Percentiles rank a stretch among this genome's conserved stretches.
Conservation (phyloP, 2,329 filamentous ascomycete species). For the Trichoderma sp. region DNA sequence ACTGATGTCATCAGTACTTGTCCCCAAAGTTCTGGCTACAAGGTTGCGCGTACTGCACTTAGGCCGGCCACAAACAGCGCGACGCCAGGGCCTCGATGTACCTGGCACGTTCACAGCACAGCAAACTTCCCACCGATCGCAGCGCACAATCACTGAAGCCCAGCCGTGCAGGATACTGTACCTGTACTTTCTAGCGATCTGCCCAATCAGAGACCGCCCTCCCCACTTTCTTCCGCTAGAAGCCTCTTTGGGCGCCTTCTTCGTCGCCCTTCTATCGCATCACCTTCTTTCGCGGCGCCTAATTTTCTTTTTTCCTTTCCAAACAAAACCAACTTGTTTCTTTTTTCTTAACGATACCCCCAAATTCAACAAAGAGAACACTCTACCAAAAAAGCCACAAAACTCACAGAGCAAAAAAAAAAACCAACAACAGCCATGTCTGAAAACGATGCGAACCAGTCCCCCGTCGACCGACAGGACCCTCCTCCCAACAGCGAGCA, state of each 20-base stretch:
- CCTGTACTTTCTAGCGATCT: neutral
- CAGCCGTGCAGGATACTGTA: constrained; percentile 17
- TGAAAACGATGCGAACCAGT: constrained; percentile 47
- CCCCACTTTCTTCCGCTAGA: constrained; percentile 32
- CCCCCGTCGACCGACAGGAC: constrained; percentile 34
- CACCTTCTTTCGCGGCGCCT: constrained; percentile 2
- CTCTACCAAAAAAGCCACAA: neutral
- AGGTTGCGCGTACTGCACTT: neutral
- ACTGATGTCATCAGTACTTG: constrained; percentile 18
- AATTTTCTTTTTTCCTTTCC: neutral
- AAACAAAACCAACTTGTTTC: neutral
- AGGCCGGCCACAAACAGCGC: neutral
- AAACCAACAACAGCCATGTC: constrained; percentile 44
- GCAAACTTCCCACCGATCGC: neutral
- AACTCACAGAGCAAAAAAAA: neutral
- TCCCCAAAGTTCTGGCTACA: neutral
- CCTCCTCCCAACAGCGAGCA: constrained; percentile 67
- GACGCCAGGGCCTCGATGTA: neutral
- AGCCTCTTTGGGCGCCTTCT: constrained; percentile 18
- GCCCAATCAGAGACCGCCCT: constrained; percentile 32
- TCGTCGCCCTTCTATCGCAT: constrained; percentile 19
- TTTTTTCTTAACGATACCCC: neutral
- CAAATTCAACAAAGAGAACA: neutral
- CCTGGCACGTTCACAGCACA: neutral
- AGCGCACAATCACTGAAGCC: constrained; percentile 14